Evolutionary conservation across 2,329 filamentous ascomycete genomes (phyloP), one percentile per base, ranked within the genome.

Genomic region (Cladobotryum protrusum): DNA sequence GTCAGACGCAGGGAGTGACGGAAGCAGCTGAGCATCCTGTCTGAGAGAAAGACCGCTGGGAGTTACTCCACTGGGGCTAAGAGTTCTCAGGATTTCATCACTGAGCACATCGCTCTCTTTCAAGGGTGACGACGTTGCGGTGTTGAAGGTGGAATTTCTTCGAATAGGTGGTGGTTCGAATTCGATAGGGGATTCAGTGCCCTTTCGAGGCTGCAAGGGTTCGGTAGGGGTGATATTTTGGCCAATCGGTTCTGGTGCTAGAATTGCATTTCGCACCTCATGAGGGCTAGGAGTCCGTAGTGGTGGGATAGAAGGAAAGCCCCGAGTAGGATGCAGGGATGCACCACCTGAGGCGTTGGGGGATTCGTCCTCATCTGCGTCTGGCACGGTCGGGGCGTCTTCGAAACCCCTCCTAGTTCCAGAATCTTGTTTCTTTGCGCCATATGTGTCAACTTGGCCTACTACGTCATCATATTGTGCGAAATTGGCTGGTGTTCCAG

Each of bases 61-160:
- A 29, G 42, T 54, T 14, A 52, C 51, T 13, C 67, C 67, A 12
- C 71, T 62, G 0, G 83, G 77, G 48, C 76, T 83, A 2, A 91
- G 71, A 39, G 82, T 86, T 51, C 79, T 81, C 47, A 89, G 81
- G 48, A 91, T 91, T 58, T 91, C 87, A 52, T 88, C 84, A 24
- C 82, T 77, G 43, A 91, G 64, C 49, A 79, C 74, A 56, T 91
- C 87, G 59, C 79, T 89, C 59, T 89, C 86, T 56, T 84, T 80
- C 52, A 83, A 72, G 0, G 29, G 75, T 1, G 76, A 75, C 7
- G 74, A 73, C 9, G 74, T 73, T 9, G 68, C 61, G 0, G 75
- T 77, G 59, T 76, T 79, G 43, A 74, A 63, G 0, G 73, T 76
- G 6, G 68, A 62, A 20, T 70, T 66, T 3, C 74, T 68, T 47